Conservation (phyloP, 768 basidiomycete genomes). For the Macrolepiota fuliginosa region DNA sequence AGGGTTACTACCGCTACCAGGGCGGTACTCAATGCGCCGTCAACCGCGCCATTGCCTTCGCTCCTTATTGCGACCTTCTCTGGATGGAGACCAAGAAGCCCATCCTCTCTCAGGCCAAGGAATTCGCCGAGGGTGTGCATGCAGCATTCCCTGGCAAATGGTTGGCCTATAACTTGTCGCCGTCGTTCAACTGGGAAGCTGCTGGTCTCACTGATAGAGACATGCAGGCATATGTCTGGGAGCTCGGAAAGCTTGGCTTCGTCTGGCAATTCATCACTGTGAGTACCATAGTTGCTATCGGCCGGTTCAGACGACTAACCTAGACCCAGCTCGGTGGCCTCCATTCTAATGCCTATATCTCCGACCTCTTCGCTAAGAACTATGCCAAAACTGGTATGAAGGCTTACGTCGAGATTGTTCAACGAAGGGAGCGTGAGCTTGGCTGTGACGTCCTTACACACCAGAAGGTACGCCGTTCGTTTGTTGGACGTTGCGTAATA, state of each 20-base stretch:
- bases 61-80: constrained; percentile 87
- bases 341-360: constrained; percentile 97
- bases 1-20: constrained; percentile 97
- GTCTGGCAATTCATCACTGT: constrained; percentile 99
- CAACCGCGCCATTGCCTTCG: constrained; percentile 88
- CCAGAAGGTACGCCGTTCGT: constrained; percentile 66
- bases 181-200: constrained; percentile 93
- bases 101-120: constrained; percentile 85
- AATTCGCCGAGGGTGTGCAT: constrained; percentile 90
- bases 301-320: background rate
- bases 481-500: background rate
- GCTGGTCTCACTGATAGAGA: constrained; percentile 84
- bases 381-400: constrained; percentile 98
- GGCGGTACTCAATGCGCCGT: constrained; percentile 95
- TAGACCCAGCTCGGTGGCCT: constrained; percentile 80
- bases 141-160: constrained; percentile 83
- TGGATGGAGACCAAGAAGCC: constrained; percentile 99
- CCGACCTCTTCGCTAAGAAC: constrained; percentile 84
- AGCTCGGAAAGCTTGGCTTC: constrained; percentile 92
- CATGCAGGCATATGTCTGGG: constrained; percentile 90
- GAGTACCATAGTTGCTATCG: constrained; percentile 23
- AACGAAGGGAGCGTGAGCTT: constrained; percentile 88
- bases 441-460: constrained; percentile 97
- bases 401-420: constrained; percentile 94
- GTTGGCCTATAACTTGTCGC: constrained; percentile 95